Evolutionary conservation across 306 rosid species (phyloP).

Genomic region (Rubus idaeus): DNA sequence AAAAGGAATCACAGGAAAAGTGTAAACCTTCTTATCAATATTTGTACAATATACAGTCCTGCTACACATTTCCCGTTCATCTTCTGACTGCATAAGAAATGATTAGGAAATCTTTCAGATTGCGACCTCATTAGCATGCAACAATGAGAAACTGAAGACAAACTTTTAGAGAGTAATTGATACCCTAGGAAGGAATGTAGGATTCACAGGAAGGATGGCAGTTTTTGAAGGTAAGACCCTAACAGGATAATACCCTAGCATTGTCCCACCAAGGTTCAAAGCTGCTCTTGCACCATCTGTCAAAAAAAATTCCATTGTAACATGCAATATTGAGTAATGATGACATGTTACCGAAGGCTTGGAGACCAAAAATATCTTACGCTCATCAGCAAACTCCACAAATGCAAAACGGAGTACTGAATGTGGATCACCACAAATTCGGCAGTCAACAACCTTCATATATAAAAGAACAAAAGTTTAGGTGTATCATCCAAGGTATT

Average conservation of each 20-base stretch:
- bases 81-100: slow-evolving; percentile 66
- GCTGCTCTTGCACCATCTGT: slow-evolving; percentile 95
- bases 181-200: slow-evolving; percentile 97
- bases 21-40: slow-evolving; percentile 83
- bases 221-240: slow-evolving; percentile 97
- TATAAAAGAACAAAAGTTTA: slow-evolving; percentile 13
- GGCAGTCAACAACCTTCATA: slow-evolving; percentile 90
- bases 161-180: slow-evolving; percentile 22
- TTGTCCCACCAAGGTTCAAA: slow-evolving; percentile 83
- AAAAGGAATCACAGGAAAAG: slow-evolving; percentile 11
- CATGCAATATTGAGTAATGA: slow-evolving; percentile 16
- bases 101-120: slow-evolving; percentile 24
- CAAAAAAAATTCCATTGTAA: slow-evolving; percentile 30
- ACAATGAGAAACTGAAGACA: background rate
- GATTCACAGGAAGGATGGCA: slow-evolving; percentile 98
- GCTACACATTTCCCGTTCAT: slow-evolving; percentile 97
- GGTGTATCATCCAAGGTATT: background rate
- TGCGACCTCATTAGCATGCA: background rate
- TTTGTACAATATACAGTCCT: slow-evolving; percentile 97
- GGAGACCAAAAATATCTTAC: slow-evolving; percentile 49
- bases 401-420: slow-evolving; percentile 97
- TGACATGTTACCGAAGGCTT: background rate
- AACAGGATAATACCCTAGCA: slow-evolving; percentile 91
- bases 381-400: slow-evolving; percentile 92
- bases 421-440: slow-evolving; percentile 97